Evolutionary conservation across 2,329 filamentous ascomycete genomes (phyloP), one percentile per base, ranked within the genome.

Genomic region (Epichloe gansuensis): DNA sequence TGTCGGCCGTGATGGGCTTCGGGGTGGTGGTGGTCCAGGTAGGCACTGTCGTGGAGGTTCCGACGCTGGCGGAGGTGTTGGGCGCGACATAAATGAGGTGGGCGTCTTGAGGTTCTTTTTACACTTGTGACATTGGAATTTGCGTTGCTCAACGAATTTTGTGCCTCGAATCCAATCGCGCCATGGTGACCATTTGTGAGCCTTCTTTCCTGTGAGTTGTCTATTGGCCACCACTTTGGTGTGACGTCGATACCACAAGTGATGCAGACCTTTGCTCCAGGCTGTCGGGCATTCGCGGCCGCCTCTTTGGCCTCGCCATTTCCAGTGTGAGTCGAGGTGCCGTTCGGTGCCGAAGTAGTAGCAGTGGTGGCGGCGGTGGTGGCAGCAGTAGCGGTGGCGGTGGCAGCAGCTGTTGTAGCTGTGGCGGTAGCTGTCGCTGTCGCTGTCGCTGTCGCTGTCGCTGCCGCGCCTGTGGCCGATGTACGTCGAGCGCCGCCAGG

Each of bases 51-150:
- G 57, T 44, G 57, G 53, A 52, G 55, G 46, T 44, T 64, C 63
- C 34, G 52, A 13, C 13, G 53, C 46, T 15, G 58, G 51, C 21
- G 56, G 28, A 42, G 61, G 55, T 17, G 61, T 59, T 39, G 57
- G 57, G 34, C 53, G 56, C 43, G 58, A 54, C 9, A 54, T 53
- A 17, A 64, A 62, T 11, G 63, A 56, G 25, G 61, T 61, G 57
- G 75, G 70, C 51, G 74, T 71, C 28, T 72, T 73, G 53, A 76
- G 76, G 34, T 68, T 65, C 62, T 80, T 83, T 58, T 74, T 76
- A 63, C 86, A 91, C 65, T 88, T 86, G 68, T 91, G 86, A 61
- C 86, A 91, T 66, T 89, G 84, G 57, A 81, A 85, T 56, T 75
- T 77, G 34, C 77, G 72, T 58, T 82, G 79, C 51, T 78, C 75